Conservation (phyloP, 2,329 filamentous ascomycete genomes). For the Botrytis hyacinthi region DNA sequence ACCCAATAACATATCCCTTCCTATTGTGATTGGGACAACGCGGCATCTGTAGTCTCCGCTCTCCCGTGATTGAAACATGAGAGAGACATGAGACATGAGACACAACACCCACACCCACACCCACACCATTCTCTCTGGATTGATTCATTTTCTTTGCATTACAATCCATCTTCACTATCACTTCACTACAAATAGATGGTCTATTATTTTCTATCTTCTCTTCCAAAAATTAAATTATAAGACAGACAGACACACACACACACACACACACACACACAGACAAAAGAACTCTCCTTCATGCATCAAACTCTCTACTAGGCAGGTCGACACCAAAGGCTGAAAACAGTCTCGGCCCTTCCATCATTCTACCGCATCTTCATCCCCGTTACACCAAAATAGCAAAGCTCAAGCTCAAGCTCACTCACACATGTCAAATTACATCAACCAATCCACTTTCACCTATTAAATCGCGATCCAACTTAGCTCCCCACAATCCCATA, state of each 20-base stretch:
- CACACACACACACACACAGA: not conserved
- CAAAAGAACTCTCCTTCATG: not conserved
- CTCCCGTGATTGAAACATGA: not conserved
- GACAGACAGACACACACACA: not conserved
- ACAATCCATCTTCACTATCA: not conserved
- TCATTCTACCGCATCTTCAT: not conserved
- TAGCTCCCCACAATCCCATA: not conserved
- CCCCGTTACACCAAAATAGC: not conserved
- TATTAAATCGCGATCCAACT: not conserved
- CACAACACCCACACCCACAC: too few species aligned
- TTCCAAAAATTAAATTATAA: not conserved
- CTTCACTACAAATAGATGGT: not conserved
- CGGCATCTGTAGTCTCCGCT: not conserved
- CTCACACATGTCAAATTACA: not conserved
- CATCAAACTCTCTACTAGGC: not conserved
- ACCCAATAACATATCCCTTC: not conserved
- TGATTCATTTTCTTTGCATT: not conserved
- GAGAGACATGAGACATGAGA: not conserved
- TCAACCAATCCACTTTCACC: not conserved
- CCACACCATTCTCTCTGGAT: not conserved
- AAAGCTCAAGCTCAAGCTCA: not conserved
- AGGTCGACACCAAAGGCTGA: not conserved
- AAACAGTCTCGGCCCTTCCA: slow-evolving; percentile 15
- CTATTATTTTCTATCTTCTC: not conserved
- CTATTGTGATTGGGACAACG: slow-evolving; percentile 5